Conservation (phyloP, 495 filamentous ascomycete genomes). For the Articulospora tetracladia region DNA sequence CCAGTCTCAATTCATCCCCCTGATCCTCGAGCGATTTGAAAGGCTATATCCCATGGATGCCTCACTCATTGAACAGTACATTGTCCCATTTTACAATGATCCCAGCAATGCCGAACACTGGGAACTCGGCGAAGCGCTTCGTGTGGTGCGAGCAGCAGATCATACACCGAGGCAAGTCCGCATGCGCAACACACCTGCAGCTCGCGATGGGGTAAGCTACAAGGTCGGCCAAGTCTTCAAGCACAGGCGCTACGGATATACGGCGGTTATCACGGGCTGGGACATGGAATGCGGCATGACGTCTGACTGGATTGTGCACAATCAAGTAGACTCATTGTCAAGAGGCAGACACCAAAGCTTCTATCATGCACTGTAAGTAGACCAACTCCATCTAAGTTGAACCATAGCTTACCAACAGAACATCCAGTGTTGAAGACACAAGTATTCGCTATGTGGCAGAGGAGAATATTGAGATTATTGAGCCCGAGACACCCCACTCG, state of each 20-base stretch:
- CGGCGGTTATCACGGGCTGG: slow-evolving; percentile 85
- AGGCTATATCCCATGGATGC: slow-evolving; percentile 30
- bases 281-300: slow-evolving; percentile 52
- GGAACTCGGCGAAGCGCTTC: slow-evolving; percentile 44
- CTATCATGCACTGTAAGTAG: slow-evolving; percentile 77
- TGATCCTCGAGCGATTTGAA: slow-evolving; percentile 58
- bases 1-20: slow-evolving; percentile 58
- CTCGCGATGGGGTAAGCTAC: slow-evolving; percentile 50
- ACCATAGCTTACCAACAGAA: slow-evolving; percentile 34
- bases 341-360: slow-evolving; percentile 71
- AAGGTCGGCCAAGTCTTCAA: slow-evolving; percentile 80
- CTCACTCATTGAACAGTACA: slow-evolving; percentile 29
- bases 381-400: slow-evolving; percentile 7
- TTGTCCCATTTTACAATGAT: slow-evolving; percentile 25
- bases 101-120: slow-evolving; percentile 21
- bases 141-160: slow-evolving; percentile 58
- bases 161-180: slow-evolving; percentile 52
- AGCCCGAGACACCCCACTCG: slow-evolving; percentile 40
- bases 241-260: slow-evolving; percentile 77
- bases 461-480: slow-evolving; percentile 73
- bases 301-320: slow-evolving; percentile 52
- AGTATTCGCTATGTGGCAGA: slow-evolving; percentile 77
- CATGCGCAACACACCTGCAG: slow-evolving; percentile 38
- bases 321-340: slow-evolving; percentile 58
- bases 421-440: slow-evolving; percentile 56